Evolutionary conservation across 805 yeast species (phyloP).

Genomic region (Teunomyces tritomae): DNA sequence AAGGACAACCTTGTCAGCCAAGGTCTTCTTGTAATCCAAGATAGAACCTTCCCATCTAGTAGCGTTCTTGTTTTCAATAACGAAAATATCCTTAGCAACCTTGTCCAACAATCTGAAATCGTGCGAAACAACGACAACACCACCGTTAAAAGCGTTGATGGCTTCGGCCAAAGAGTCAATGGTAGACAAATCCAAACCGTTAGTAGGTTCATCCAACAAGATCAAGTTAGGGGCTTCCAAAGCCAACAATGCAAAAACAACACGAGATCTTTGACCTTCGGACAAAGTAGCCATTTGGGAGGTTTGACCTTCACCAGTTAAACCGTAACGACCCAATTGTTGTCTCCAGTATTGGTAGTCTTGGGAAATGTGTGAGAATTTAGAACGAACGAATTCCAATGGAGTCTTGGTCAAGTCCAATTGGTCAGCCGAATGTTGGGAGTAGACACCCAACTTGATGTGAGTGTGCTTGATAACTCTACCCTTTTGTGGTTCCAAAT

Average conservation of each 20-base stretch:
- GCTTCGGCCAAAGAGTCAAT: conserved; percentile 98
- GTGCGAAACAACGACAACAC: conserved; percentile 97
- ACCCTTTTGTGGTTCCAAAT: conserved; percentile 83
- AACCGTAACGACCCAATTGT: conserved; percentile 96
- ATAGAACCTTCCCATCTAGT: conserved; percentile 95
- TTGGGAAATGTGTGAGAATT: conserved; percentile 84
- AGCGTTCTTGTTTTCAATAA: conserved; percentile 92
- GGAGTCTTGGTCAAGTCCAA: conserved; percentile 94
- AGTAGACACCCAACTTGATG: conserved; percentile 96
- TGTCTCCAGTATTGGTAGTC: conserved; percentile 99
- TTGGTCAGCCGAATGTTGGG: conserved; percentile 98
- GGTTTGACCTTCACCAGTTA: conserved; percentile 98
- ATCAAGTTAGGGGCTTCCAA: conserved; percentile 93
- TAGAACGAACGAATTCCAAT: conserved; percentile 94
- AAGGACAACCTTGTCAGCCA: conserved; percentile 86
- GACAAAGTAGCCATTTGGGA: conserved; percentile 97
- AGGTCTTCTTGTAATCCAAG: conserved; percentile 86
- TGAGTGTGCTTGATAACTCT: conserved; percentile 97
- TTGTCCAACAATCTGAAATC: conserved; percentile 97
- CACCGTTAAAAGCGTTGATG: conserved; percentile 91
- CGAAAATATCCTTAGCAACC: conserved; percentile 95
- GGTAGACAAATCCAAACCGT: conserved; percentile 97
- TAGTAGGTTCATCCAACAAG: conserved; percentile 98
- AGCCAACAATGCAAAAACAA: conserved; percentile 94
- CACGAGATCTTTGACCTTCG: conserved; percentile 99